Evolutionary conservation across 495 filamentous ascomycete genomes (phyloP), one percentile per base, ranked within the genome.

Genomic region (Aspergillus conjunctus): DNA sequence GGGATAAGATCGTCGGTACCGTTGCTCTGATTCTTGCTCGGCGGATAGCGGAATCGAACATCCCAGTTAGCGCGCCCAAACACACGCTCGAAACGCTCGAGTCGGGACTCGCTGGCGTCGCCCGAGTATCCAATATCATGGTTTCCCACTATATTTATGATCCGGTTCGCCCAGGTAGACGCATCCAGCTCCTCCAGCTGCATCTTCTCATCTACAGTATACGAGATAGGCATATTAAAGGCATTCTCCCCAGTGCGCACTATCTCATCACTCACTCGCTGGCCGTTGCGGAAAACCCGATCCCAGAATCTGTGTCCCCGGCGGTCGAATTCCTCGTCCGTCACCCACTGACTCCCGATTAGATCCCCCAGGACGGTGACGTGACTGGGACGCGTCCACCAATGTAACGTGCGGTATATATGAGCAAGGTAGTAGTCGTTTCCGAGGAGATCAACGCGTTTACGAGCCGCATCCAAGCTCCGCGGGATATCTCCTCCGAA

Each of bases 121-220:
- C 94, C 94, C 0, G 93, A 90, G 67, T 98, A 98, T 30, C 94
- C 94, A 55, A 98, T 86, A 71, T 98, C 94, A 66, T 98, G 94
- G 70, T 98, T 98, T 0, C 94, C 94, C 0, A 87, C 91, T 11
- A 97, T 81, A 62, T 94, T 93, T 69, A 98, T 93, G 57, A 98
- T 75, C 56, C 89, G 83, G 30, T 79, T 78, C 14, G 81, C 76
- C 94, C 94, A 98, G 1, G 73, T 67, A 8, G 75, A 71, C 49
- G 85, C 80, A 15, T 83, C 75, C 17, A 87, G 81, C 20, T 72
- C 67, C 26, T 86, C 72, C 12, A 80, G 70, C 3, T 60, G 51
- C 9, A 41, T 21, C 44, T 79, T 73, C 10, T 78, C 74, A 48
- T 74, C 74, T 8, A 77, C 79, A 15, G 49, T 51, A 14, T 9